Percentiles rank a stretch among this genome's conserved stretches.
Evolutionary conservation across 768 basidiomycete genomes (phyloP).

Genomic region (Kwoniella mangroviensis): DNA sequence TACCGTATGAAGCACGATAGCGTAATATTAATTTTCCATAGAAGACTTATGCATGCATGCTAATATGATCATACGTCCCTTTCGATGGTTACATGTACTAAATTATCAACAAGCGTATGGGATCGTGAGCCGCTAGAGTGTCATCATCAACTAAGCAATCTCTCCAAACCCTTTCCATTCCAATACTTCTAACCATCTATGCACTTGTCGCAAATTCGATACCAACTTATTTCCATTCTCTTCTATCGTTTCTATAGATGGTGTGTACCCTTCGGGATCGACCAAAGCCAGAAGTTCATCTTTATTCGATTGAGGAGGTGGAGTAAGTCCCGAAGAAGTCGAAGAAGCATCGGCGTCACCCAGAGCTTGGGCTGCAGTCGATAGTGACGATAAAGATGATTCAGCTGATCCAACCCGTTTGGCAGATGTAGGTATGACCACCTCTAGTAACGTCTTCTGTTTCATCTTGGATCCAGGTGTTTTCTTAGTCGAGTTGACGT

Average conservation of each 20-base stretch:
- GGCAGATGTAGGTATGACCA: conserved; percentile 21
- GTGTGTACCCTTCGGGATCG: conserved; percentile 23
- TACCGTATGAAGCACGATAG: no score
- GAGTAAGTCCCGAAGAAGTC: conserved; percentile 12
- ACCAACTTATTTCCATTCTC: conserved; percentile 27
- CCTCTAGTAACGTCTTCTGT: conserved; percentile 24
- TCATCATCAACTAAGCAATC: neutral
- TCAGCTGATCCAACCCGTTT: neutral
- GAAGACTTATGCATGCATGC: neutral
- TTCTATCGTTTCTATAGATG: conserved; percentile 25
- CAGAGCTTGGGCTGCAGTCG: neutral
- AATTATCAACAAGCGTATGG: no score
- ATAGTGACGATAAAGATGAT: conserved; percentile 4
- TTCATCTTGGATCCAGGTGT: conserved; percentile 13
- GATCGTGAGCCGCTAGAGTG: no score
- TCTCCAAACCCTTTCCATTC: conserved; percentile 42
- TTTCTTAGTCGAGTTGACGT: conserved; percentile 4
- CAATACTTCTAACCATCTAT: conserved; percentile 41
- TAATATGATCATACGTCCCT: neutral
- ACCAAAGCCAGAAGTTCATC: conserved; percentile 24
- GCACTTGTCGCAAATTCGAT: conserved; percentile 26
- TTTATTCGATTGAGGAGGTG: neutral
- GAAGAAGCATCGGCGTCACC: conserved; percentile 12
- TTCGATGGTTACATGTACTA: no score
- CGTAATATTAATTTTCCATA: neutral